phyloP scores from a whole-genome alignment of 208 protist genomes.

The Acanthamoeba triangularis region DNA sequence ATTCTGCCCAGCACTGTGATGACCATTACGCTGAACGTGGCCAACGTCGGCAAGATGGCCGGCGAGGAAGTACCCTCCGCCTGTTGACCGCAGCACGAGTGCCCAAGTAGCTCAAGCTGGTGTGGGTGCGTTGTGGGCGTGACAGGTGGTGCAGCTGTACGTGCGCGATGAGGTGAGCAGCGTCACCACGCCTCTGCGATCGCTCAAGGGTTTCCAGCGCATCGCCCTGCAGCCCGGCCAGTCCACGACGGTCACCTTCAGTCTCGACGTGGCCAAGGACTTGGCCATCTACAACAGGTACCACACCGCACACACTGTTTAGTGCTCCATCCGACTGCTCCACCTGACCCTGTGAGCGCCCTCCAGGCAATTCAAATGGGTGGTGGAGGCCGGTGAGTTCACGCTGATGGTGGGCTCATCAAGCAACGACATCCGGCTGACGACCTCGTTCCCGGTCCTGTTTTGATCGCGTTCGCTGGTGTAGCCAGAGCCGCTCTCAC shows the following conservation, averaged over 20 bases:
- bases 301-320: neutral
- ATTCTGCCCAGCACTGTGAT: neutral
- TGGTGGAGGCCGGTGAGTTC: neutral
- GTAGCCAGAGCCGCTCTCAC: no score
- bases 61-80: constrained; percentile 37
- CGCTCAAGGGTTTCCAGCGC: constrained; percentile 44
- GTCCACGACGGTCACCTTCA: neutral
- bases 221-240: neutral
- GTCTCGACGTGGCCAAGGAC: neutral
- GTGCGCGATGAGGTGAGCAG: constrained; percentile 44
- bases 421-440: neutral
- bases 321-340: no score
- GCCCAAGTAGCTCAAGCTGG: no score
- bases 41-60: neutral
- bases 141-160: neutral
- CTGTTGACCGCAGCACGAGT: no score
- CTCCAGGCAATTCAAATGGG: neutral
- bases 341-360: no score
- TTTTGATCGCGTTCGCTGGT: no score
- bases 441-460: neutral
- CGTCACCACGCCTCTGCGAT: neutral
- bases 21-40: neutral
- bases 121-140: neutral
- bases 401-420: constrained; percentile 7
- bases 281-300: constrained; percentile 26